These are phyloP conservation scores for Candida multigemmis DNA, from an alignment of 805 yeast species.

Conservation along the genomic window DNA sequence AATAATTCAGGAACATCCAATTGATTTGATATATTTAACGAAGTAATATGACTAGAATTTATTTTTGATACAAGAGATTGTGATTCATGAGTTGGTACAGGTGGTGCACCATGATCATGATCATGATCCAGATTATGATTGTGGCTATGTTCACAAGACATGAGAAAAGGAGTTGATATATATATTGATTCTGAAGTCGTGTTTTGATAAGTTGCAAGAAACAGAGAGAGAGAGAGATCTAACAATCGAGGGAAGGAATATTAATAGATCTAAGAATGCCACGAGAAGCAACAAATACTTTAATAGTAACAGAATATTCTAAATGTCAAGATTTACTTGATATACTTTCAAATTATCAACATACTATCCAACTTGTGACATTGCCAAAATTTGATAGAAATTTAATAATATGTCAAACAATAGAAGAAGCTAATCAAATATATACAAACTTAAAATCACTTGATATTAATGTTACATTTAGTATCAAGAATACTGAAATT, in stretches of 20 bases:
- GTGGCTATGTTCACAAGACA: slow-evolving; percentile 24
- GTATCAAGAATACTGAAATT: slow-evolving; percentile 23
- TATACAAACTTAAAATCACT: slow-evolving; percentile 7
- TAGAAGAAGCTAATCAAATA: slow-evolving; percentile 12
- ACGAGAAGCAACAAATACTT: slow-evolving; percentile 21
- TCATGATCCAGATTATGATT: slow-evolving; percentile 14
- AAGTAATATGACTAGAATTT: slow-evolving; percentile 49
- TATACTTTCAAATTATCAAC: slow-evolving; percentile 15
- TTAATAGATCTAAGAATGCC: slow-evolving; percentile 4
- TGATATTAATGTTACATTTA: slow-evolving; percentile 14
- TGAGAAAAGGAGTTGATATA: too few relatives aligned
- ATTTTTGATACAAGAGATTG: slow-evolving; percentile 61
- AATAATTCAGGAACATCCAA: slow-evolving; percentile 44
- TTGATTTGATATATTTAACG: slow-evolving; percentile 53
- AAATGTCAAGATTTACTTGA: slow-evolving; percentile 17
- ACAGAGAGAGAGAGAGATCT: too few relatives aligned
- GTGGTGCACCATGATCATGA: slow-evolving; percentile 35
- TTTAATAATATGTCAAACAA: slow-evolving; percentile 20
- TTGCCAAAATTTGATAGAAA: slow-evolving; percentile 24
- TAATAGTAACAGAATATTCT: slow-evolving; percentile 22
- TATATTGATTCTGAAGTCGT: too few relatives aligned
- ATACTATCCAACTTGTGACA: slow-evolving; percentile 17
- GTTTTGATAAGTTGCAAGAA: too few relatives aligned
- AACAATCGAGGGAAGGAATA: too few relatives aligned
- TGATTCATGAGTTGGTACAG: slow-evolving; percentile 60